A percentile compares a stretch with the other conserved stretches of the same genome.
Evolutionary conservation across 2,329 filamentous ascomycete genomes (phyloP).

Genomic region (Calonectria hawksworthii): DNA sequence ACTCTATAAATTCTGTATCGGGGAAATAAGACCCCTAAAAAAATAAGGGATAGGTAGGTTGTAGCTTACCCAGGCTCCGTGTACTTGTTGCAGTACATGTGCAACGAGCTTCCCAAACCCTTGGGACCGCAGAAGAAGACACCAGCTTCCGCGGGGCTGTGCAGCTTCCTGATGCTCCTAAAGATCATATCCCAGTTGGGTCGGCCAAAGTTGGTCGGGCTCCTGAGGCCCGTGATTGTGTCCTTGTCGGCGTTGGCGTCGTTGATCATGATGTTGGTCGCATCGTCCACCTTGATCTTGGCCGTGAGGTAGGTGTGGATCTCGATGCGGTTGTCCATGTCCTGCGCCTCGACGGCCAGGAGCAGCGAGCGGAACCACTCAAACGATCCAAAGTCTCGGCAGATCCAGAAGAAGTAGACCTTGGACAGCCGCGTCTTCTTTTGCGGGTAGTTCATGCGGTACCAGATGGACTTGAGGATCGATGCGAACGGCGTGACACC

Average conservation of each 20-base stretch:
- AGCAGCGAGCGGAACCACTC: slow-evolving; percentile 92
- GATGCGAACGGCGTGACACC: slow-evolving; percentile 90
- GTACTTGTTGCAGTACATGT: slow-evolving; percentile 91
- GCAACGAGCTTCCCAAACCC: slow-evolving; percentile 80
- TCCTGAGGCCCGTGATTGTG: slow-evolving; percentile 84
- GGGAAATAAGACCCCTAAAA: not conserved
- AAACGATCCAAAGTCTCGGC: slow-evolving; percentile 88
- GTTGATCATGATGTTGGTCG: slow-evolving; percentile 94
- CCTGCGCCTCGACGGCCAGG: slow-evolving; percentile 87
- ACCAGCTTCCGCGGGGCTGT: slow-evolving; percentile 78
- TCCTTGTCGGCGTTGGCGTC: slow-evolving; percentile 88
- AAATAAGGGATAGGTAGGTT: slow-evolving; percentile 6
- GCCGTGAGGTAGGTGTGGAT: slow-evolving; percentile 92
- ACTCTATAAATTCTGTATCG: slow-evolving; percentile 21
- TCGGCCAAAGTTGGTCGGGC: slow-evolving; percentile 87
- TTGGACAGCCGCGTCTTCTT: slow-evolving; percentile 84
- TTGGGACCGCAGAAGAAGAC: slow-evolving; percentile 92
- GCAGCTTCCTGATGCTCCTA: slow-evolving; percentile 84
- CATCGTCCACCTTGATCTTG: slow-evolving; percentile 88
- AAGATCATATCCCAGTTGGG: slow-evolving; percentile 96
- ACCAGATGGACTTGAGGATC: slow-evolving; percentile 93
- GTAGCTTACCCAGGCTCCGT: slow-evolving; percentile 79
- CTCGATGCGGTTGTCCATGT: slow-evolving; percentile 86
- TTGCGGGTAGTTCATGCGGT: slow-evolving; percentile 90
- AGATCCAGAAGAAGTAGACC: slow-evolving; percentile 95